Base-by-base conservation (phyloP, 176 grass and related monocot species). In the Poa pratensis region DNA sequence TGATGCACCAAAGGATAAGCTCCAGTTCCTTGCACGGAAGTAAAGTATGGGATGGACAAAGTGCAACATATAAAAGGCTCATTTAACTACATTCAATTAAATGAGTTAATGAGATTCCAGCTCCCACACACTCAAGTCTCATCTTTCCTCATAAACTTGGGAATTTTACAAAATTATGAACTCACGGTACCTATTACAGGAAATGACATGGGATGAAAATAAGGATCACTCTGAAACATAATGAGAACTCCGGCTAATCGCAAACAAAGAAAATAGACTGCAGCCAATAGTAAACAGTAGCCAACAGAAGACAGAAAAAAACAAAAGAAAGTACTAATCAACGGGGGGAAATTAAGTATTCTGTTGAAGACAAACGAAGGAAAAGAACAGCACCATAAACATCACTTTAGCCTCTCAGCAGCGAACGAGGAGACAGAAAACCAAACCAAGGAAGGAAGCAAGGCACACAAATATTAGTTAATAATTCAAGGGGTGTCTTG, bases 1-100 rank as follows among this genome's bases (percentile, higher is more conserved):
- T 28, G 9, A 58, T 54, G 27, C 54, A 73, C 45, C n/a, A 54
- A 70, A 5, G 17, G 37, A 82, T 83, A 46, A 48, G 18, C 81
- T 37, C 54, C 72, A 66, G 45, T 73, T 83, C 28, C 20, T 86
- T 75, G 46, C 58, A 80, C 55, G 48, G 30, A 80, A 85, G 78
- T 53, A 69, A 83, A 63, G 24, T 57, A 11, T 20, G 5, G 26
- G 18, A n/a, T 48, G 55, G 59, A 54, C 57, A 75, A 77, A 46
- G 75, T 65, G 75, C 14, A 59, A 73, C 70, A 71, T 52, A 75
- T 27, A 5, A 62, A 80, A 62, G 20, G 42, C 77, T 27, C 8
- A 6, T 45, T 16, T 42, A 20, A 66, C 61, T 28, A 15, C 34
- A 46, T 34, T 70, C 6, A 50, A 22, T 86, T 62, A 39, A 43